phyloP scores from a whole-genome alignment of 2,329 filamentous ascomycete species.

The Orbilia brochopaga region DNA sequence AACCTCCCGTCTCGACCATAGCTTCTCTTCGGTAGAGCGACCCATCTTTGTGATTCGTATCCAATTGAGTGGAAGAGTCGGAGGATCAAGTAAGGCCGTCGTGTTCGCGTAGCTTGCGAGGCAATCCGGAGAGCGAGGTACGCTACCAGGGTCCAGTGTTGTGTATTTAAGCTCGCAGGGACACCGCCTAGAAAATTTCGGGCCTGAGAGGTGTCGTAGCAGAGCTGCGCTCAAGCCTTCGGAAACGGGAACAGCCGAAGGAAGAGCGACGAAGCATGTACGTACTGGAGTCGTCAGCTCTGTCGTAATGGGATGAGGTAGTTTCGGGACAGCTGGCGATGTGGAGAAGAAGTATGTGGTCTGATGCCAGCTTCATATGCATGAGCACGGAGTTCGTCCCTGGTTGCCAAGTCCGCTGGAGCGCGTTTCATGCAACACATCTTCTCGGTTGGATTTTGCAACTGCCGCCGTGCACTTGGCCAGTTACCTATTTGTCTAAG shows the following conservation, averaged over 20 bases:
- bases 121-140: slow-evolving; percentile 14
- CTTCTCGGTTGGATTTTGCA: background rate
- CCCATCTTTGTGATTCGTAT: slow-evolving; percentile 49
- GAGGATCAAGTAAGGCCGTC: slow-evolving; percentile 5
- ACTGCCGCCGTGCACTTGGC: background rate
- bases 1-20: slow-evolving; percentile 70
- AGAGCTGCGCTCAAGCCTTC: background rate
- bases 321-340: slow-evolving; percentile 11
- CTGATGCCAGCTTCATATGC: background rate
- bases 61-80: slow-evolving; percentile 49
- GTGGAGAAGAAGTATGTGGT: slow-evolving; percentile 38
- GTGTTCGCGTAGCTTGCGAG: slow-evolving; percentile 8
- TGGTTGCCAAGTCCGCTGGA: background rate
- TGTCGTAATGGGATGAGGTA: slow-evolving; percentile 32
- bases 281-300: slow-evolving; percentile 39
- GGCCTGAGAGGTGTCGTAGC: slow-evolving; percentile 1
- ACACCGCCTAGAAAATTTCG: slow-evolving; percentile 23
- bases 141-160: slow-evolving; percentile 20
- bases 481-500: too few species aligned
- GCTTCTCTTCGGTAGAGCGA: slow-evolving; percentile 59
- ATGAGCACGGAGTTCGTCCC: background rate
- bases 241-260: slow-evolving; percentile 9
- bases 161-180: slow-evolving; percentile 36
- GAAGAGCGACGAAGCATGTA: slow-evolving; percentile 6
- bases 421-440: background rate